Percentiles rank a stretch among this genome's conserved stretches.
Evolutionary conservation across 2,329 filamentous ascomycete genomes (phyloP).

Genomic region (Fusarium sp.): DNA sequence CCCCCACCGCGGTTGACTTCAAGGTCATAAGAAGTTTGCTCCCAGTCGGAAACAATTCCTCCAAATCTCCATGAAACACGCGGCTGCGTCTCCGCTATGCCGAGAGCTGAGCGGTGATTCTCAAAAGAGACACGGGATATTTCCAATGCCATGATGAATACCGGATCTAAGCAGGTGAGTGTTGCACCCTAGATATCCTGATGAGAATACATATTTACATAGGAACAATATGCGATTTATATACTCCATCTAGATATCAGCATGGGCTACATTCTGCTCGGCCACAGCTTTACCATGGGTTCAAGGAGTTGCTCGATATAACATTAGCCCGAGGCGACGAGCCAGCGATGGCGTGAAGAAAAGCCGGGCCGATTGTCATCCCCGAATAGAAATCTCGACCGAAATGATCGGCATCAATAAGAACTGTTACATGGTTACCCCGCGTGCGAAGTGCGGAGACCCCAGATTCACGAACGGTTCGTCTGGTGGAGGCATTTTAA

Average conservation of each 20-base stretch:
- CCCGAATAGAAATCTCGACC: neutral
- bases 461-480: neutral
- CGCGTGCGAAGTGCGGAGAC: neutral
- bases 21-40: constrained; percentile 56
- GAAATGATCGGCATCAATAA: neutral
- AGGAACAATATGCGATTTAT: neutral
- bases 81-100: constrained; percentile 56
- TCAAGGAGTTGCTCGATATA: neutral
- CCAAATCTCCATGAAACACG: constrained; percentile 60
- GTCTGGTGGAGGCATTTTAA: neutral
- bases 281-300: neutral
- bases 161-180: neutral
- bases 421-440: neutral
- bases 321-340: neutral
- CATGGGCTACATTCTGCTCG: neutral
- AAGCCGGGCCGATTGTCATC: too few relatives aligned
- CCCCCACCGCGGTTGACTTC: constrained; percentile 46
- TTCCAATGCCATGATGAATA: neutral
- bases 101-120: constrained; percentile 53
- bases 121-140: constrained; percentile 55
- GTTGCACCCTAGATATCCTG: too few relatives aligned
- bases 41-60: constrained; percentile 52
- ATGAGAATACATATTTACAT: too few relatives aligned
- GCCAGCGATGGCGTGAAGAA: neutral
- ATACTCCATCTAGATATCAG: neutral